Conservation (phyloP, 164 flowering plant species). For the Cinnamomum micranthum region DNA sequence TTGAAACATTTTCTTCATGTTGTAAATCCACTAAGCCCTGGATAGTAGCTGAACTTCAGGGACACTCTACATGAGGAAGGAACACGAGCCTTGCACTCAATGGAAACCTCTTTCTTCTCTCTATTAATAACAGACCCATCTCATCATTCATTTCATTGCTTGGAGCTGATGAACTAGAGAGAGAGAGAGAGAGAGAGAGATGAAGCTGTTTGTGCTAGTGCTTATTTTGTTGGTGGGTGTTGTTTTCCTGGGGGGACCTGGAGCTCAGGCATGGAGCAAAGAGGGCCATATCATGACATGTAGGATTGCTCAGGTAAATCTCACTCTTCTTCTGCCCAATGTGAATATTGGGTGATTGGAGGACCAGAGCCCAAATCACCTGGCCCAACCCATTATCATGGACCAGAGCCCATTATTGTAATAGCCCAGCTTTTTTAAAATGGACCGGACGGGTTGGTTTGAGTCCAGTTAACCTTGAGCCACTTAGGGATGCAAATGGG, state of each 20-base stretch:
- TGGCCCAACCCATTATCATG: no score
- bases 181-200: slow-evolving; percentile 8
- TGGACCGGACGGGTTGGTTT: no score
- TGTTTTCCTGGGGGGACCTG: slow-evolving; percentile 23
- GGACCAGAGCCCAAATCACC: no score
- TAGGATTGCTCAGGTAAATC: slow-evolving; percentile 78
- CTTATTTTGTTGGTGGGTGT: slow-evolving; percentile 19
- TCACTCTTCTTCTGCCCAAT: no score
- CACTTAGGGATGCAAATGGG: no score
- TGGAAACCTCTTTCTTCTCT: slow-evolving; percentile 10
- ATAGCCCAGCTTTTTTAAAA: no score
- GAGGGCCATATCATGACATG: slow-evolving; percentile 94
- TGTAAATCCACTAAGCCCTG: no score
- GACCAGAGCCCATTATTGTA: no score
- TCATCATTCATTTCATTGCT: slow-evolving; percentile 1
- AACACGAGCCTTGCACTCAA: slow-evolving; percentile 50
- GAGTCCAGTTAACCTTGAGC: no score
- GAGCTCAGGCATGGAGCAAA: slow-evolving; percentile 82
- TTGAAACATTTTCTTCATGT: no score
- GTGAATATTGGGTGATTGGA: no score
- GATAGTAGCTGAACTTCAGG: slow-evolving; percentile 12
- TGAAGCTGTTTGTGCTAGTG: slow-evolving; percentile 2
- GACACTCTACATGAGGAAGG: slow-evolving; percentile 19
- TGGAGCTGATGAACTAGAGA: not conserved
- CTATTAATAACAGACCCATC: slow-evolving; percentile 3